These are phyloP conservation scores for Fusarium euwallaceae DNA, from an alignment of 2,329 filamentous ascomycete genomes.

Conservation along the genomic window DNA sequence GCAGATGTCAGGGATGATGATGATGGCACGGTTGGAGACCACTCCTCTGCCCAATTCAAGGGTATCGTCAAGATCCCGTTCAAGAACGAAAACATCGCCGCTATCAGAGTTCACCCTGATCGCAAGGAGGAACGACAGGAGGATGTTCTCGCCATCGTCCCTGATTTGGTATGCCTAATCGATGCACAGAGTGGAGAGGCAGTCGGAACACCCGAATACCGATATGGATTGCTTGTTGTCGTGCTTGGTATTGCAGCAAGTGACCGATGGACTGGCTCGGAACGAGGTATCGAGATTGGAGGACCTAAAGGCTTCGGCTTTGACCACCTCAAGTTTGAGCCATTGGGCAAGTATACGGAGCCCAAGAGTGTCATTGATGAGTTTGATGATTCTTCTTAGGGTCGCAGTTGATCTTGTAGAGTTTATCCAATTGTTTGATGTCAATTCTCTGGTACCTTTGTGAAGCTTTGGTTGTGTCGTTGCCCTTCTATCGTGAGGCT, in stretches of 20 bases:
- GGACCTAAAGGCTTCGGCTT: conserved; percentile 64
- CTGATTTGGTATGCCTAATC: conserved; percentile 68
- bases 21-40: conserved; percentile 4
- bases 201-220: conserved; percentile 68
- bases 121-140: conserved; percentile 55
- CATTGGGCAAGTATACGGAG: conserved; percentile 62
- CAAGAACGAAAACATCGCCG: conserved; percentile 82
- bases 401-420: not conserved
- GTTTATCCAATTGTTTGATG: not conserved
- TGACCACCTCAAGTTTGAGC: conserved; percentile 61
- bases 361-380: conserved; percentile 68
- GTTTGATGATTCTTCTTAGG: conserved; percentile 46
- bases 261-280: conserved; percentile 60
- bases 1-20: conserved; percentile 55
- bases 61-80: conserved; percentile 75
- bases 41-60: conserved; percentile 46
- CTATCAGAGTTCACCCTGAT: conserved; percentile 53
- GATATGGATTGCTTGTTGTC: conserved; percentile 65
- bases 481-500: not conserved
- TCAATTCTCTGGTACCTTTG: not conserved
- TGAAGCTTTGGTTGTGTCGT: not conserved
- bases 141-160: conserved; percentile 65
- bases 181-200: conserved; percentile 69
- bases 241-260: conserved; percentile 62
- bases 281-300: conserved; percentile 62